Percentiles rank a stretch among this genome's conserved stretches.
Conservation (phyloP, 148 eudicot genomes). For the Heliamphora exappendiculata region DNA sequence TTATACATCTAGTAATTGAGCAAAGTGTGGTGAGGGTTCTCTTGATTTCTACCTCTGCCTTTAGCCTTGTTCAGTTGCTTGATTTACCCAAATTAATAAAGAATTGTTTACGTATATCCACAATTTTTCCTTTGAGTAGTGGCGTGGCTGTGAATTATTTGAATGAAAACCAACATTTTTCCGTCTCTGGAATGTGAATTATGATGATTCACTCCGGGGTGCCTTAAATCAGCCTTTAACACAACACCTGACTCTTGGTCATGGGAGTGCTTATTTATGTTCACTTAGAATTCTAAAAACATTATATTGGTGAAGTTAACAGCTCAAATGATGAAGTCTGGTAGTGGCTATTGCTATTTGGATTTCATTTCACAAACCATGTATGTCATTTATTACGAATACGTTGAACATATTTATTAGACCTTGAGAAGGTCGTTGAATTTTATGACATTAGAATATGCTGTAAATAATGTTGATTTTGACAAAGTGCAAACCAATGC, state of each 20-base stretch:
- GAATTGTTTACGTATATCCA: background rate
- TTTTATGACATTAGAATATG: background rate
- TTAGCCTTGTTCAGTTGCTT: conserved; percentile 9
- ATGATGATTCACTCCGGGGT: background rate
- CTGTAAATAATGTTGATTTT: background rate
- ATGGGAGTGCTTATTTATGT: background rate
- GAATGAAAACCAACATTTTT: background rate
- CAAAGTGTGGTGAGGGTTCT: conserved; percentile 33
- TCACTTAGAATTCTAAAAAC: background rate
- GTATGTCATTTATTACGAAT: background rate
- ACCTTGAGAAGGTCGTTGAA: background rate
- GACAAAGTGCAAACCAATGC: background rate
- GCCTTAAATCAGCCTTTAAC: background rate
- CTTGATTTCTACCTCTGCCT: conserved; percentile 10
- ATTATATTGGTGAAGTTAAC: background rate
- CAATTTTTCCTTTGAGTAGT: background rate
- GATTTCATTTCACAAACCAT: background rate
- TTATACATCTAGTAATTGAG: conserved; percentile 11
- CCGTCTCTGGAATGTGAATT: background rate
- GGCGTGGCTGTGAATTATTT: background rate
- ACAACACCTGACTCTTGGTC: background rate
- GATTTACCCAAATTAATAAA: background rate
- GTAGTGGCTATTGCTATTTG: background rate
- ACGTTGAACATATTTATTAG: background rate
- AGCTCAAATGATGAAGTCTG: background rate